Evolutionary conservation across 257 asterid species (phyloP).

Genomic region (Plantago elongata): DNA sequence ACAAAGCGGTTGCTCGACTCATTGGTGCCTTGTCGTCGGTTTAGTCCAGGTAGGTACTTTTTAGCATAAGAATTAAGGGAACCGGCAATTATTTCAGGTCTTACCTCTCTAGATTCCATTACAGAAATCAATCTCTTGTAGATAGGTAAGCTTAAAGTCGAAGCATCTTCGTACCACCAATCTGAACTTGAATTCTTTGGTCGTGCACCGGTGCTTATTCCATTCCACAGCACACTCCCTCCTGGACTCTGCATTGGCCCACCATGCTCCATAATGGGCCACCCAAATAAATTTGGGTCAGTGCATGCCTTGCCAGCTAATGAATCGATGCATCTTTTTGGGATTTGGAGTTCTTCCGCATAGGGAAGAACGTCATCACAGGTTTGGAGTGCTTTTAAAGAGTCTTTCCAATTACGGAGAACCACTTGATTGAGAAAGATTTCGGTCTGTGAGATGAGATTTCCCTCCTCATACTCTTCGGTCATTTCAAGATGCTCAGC

Average conservation of each 20-base stretch:
- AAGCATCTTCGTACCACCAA: conserved; percentile 99
- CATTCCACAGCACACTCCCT: conserved; percentile 93
- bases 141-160: conserved; percentile 60
- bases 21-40: conserved; percentile 50
- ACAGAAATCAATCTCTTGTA: conserved; percentile 69
- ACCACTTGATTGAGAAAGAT: conserved; percentile 74
- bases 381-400: conserved; percentile 74
- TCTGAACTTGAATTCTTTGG: conserved; percentile 60
- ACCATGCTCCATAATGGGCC: conserved; percentile 91
- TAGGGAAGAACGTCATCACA: conserved; percentile 61
- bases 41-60: conserved; percentile 74
- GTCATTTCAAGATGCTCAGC: conserved; percentile 91
- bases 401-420: conserved; percentile 74
- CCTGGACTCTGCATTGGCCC: conserved; percentile 99
- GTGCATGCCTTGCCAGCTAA: conserved; percentile 73
- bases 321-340: conserved; percentile 73
- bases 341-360: conserved; percentile 67
- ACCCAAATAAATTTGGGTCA: conserved; percentile 79
- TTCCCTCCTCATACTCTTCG: conserved; percentile 86
- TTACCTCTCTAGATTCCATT: conserved; percentile 71
- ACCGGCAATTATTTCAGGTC: conserved; percentile 63
- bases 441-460: conserved; percentile 73
- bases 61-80: conserved; percentile 67
- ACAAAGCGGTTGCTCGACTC: conserved; percentile 53
- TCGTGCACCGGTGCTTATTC: conserved; percentile 96